phyloP scores from a whole-genome alignment of 2,329 filamentous ascomycete genomes.

The Sporothrix curviconia region DNA sequence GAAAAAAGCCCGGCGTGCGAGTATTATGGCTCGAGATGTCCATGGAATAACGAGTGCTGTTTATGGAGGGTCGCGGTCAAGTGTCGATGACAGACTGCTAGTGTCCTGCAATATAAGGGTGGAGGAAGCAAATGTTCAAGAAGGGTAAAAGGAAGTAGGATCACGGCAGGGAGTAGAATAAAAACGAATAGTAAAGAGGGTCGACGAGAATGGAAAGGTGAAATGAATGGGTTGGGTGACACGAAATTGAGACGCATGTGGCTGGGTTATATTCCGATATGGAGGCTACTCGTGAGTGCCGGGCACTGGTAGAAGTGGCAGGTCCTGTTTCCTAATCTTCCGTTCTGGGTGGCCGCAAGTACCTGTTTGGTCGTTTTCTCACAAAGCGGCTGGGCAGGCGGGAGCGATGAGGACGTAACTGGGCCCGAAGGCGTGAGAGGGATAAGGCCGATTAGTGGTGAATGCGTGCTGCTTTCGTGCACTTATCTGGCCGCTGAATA shows the following conservation, averaged over 20 bases:
- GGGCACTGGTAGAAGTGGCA: too few relatives aligned
- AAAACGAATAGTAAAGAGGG: neutral
- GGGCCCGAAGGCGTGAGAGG: conserved; percentile 5
- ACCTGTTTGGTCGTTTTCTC: neutral
- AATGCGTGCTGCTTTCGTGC: neutral
- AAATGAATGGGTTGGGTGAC: conserved; percentile 2
- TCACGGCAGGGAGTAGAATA: neutral
- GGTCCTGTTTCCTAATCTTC: too few relatives aligned
- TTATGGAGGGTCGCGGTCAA: neutral
- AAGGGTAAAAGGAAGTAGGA: neutral
- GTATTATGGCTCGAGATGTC: conserved; percentile 16
- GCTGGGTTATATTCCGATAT: conserved; percentile 1
- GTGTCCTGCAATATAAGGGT: neutral
- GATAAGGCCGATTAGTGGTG: neutral
- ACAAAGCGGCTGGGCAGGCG: neutral
- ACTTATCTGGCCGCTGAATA: neutral
- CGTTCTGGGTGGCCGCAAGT: neutral
- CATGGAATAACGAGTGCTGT: conserved; percentile 17
- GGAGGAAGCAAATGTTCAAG: neutral
- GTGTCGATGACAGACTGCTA: neutral
- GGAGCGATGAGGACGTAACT: conserved; percentile 2
- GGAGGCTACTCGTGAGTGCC: neutral
- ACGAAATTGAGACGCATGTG: neutral
- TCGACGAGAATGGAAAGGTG: neutral
- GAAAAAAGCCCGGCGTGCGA: neutral